Percentiles rank a stretch among this genome's conserved stretches.
phyloP scores from a whole-genome alignment of 164 flowering plant genomes.

The Chloranthus sessilifolius region DNA sequence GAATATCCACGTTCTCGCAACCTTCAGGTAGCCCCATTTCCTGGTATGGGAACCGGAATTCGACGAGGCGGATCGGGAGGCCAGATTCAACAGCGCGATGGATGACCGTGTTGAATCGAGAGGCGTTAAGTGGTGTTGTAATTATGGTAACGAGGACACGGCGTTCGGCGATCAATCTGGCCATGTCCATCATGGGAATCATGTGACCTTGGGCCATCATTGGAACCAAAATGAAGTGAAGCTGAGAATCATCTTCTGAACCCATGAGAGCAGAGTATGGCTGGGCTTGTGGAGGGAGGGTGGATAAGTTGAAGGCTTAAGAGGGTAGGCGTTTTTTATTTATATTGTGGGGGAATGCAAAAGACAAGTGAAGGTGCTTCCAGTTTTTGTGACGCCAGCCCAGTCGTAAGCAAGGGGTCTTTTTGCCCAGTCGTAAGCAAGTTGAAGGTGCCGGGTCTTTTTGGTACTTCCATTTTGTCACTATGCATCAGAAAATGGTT shows the following conservation, averaged over 20 bases:
- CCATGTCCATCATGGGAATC: constrained; percentile 56
- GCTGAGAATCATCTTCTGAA: constrained; percentile 1
- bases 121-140: constrained; percentile 44
- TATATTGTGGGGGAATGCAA: too few relatives aligned
- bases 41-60: constrained; percentile 23
- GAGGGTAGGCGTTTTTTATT: too few relatives aligned
- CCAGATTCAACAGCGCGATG: constrained; percentile 19
- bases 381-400: too few relatives aligned
- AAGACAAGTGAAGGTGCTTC: too few relatives aligned
- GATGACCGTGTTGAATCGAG: constrained; percentile 14
- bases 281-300: neutral
- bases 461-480: too few relatives aligned
- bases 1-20: constrained; percentile 40
- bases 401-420: too few relatives aligned
- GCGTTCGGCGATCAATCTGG: constrained; percentile 30
- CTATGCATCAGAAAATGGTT: too few relatives aligned
- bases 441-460: too few relatives aligned
- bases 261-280: too few relatives aligned
- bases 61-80: constrained; percentile 21
- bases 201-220: constrained; percentile 26
- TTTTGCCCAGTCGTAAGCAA: too few relatives aligned
- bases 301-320: neutral
- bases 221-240: constrained; percentile 23
- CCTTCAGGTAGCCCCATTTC: constrained; percentile 50
- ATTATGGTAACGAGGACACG: constrained; percentile 37